These are phyloP conservation scores for Chrysosporium keratinophilum DNA, from an alignment of 2,329 filamentous ascomycete species.

Conservation along the genomic window DNA sequence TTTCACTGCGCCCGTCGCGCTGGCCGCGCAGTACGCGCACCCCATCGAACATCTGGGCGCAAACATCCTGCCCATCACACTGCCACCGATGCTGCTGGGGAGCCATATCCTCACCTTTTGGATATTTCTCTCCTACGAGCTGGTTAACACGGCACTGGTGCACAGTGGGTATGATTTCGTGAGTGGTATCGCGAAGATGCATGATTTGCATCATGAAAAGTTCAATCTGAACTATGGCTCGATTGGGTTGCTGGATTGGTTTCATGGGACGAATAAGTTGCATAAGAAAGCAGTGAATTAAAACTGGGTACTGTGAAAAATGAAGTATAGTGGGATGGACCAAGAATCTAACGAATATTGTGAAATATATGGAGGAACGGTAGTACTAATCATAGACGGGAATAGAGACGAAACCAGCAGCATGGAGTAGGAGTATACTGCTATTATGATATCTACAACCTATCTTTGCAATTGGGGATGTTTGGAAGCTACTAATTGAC, in stretches of 20 bases:
- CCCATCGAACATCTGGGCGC: constrained; percentile 48
- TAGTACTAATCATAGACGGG: no score
- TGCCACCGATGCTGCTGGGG: constrained; percentile 40
- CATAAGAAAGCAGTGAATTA: constrained; percentile 1
- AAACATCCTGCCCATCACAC: constrained; percentile 43
- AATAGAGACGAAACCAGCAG: no score
- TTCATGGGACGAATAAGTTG: constrained; percentile 39
- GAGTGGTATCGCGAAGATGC: constrained; percentile 39
- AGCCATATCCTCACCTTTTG: constrained; percentile 46
- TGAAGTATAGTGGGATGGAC: no score
- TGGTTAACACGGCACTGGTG: constrained; percentile 45
- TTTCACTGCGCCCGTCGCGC: constrained; percentile 47
- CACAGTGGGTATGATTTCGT: constrained; percentile 51
- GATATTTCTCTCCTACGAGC: constrained; percentile 40
- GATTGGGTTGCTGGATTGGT: constrained; percentile 45
- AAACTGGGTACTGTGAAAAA: no score
- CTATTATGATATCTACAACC: no score
- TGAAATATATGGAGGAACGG: no score
- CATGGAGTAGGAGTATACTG: no score
- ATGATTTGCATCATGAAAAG: constrained; percentile 50
- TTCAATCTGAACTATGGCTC: constrained; percentile 47
- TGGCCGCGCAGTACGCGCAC: constrained; percentile 49
- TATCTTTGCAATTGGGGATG: no score
- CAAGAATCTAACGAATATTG: no score
- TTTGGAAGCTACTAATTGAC: no score